Conservation (phyloP, 2,329 filamentous ascomycete species). For the Pseudogymnoascus sp. region DNA sequence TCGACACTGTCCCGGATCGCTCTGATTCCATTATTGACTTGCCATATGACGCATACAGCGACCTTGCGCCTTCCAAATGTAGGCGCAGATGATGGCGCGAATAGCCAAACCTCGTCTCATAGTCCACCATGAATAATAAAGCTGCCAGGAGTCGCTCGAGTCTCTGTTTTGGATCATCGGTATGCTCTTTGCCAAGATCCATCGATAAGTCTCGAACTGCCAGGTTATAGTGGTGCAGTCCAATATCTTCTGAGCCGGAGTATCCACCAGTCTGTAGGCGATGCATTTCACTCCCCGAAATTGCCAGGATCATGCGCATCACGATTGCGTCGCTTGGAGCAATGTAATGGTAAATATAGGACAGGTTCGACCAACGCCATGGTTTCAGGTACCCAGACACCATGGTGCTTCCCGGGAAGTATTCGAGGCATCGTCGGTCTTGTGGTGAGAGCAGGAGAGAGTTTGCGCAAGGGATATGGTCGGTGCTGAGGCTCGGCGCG, state of each 20-base stretch:
- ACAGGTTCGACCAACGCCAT: conserved; percentile 32
- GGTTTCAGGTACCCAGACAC: conserved; percentile 32
- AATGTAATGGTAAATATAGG: conserved; percentile 31
- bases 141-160: background rate
- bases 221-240: background rate
- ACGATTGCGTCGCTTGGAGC: conserved; percentile 31
- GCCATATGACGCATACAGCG: background rate
- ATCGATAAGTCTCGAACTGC: background rate
- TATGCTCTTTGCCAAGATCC: background rate
- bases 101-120: background rate
- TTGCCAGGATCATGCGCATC: conserved; percentile 34
- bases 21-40: conserved; percentile 2
- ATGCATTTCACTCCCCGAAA: conserved; percentile 32
- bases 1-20: background rate
- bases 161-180: conserved; percentile 11
- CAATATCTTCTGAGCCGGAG: background rate
- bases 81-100: background rate
- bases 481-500: conserved; percentile 14
- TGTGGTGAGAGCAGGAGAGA: conserved; percentile 30
- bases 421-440: conserved; percentile 30
- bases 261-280: conserved; percentile 5
- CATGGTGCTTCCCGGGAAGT: conserved; percentile 30
- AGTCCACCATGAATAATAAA: background rate
- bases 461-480: conserved; percentile 27
- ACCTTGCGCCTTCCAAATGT: background rate